A percentile compares a stretch with the other conserved stretches of the same genome.
Conservation (phyloP, 805 yeast genomes). For the Hagleromyces aurorensis region DNA sequence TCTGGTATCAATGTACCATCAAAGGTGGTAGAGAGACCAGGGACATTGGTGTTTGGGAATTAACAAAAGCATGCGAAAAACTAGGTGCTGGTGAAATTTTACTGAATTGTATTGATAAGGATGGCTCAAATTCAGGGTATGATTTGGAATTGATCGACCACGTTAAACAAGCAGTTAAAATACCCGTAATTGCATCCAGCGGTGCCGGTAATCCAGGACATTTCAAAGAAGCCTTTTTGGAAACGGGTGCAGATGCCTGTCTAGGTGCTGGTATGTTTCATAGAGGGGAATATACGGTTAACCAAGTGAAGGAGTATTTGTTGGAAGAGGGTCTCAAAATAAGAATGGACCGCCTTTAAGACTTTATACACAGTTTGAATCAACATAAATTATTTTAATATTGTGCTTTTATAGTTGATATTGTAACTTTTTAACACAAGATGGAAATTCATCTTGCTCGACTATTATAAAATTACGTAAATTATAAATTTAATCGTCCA, state of each 20-base stretch:
- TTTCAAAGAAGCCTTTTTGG: constrained; percentile 76
- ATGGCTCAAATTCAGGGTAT: constrained; percentile 92
- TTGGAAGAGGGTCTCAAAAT: constrained; percentile 56
- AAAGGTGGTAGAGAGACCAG: constrained; percentile 93
- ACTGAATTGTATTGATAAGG: constrained; percentile 91
- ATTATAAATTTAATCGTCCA: constrained; percentile 37
- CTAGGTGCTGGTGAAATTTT: constrained; percentile 95
- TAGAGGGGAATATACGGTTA: constrained; percentile 84
- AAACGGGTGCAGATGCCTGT: constrained; percentile 90
- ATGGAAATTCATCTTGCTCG: too few species aligned
- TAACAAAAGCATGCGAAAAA: constrained; percentile 80
- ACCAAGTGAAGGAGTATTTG: constrained; percentile 69
- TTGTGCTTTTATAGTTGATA: neutral
- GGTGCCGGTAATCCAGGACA: constrained; percentile 96
- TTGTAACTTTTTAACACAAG: too few species aligned
- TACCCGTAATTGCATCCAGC: constrained; percentile 95
- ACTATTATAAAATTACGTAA: constrained; percentile 6
- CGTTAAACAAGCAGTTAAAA: constrained; percentile 63
- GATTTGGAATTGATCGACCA: constrained; percentile 79
- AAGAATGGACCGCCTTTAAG: constrained; percentile 57
- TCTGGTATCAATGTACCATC: constrained; percentile 92
- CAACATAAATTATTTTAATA: neutral
- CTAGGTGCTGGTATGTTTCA: constrained; percentile 99
- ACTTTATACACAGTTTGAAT: constrained; percentile 1
- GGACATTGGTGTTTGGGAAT: constrained; percentile 86